phyloP scores from a whole-genome alignment of 164 flowering plant genomes.

The Nymphaea thermarum region DNA sequence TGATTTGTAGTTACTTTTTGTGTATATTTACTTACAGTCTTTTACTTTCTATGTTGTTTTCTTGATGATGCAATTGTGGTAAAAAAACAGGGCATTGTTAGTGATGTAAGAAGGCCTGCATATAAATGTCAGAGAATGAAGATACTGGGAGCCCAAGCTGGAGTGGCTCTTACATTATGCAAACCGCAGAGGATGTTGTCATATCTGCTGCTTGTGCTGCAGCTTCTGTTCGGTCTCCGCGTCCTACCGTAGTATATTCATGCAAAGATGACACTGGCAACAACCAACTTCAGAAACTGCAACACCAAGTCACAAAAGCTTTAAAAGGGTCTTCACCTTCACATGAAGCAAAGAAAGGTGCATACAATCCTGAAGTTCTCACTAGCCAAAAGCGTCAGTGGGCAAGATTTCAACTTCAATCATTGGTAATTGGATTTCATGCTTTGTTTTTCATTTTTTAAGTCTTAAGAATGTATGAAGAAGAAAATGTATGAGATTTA shows the following conservation, averaged over 20 bases:
- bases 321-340: slow-evolving; percentile 73
- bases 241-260: slow-evolving; percentile 83
- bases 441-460: too few relatives aligned
- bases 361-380: slow-evolving; percentile 87
- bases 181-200: slow-evolving; percentile 81
- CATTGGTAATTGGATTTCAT: slow-evolving; percentile 40
- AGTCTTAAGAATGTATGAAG: too few relatives aligned
- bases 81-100: too few relatives aligned
- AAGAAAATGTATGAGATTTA: too few relatives aligned
- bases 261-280: slow-evolving; percentile 58
- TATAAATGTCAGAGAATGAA: slow-evolving; percentile 42
- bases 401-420: slow-evolving; percentile 86
- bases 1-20: too few relatives aligned
- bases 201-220: slow-evolving; percentile 73
- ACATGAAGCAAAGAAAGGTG: slow-evolving; percentile 38
- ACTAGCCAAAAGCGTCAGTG: slow-evolving; percentile 97
- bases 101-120: too few relatives aligned
- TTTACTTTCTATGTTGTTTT: too few relatives aligned
- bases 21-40: too few relatives aligned
- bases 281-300: slow-evolving; percentile 63
- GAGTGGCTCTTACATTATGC: slow-evolving; percentile 67
- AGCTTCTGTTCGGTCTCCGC: slow-evolving; percentile 43
- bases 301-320: slow-evolving; percentile 49
- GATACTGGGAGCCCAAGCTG: slow-evolving; percentile 76
- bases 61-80: too few relatives aligned